These are phyloP conservation scores for Lactarius deliciosus DNA, from an alignment of 768 basidiomycete genomes.

Conservation along the genomic window DNA sequence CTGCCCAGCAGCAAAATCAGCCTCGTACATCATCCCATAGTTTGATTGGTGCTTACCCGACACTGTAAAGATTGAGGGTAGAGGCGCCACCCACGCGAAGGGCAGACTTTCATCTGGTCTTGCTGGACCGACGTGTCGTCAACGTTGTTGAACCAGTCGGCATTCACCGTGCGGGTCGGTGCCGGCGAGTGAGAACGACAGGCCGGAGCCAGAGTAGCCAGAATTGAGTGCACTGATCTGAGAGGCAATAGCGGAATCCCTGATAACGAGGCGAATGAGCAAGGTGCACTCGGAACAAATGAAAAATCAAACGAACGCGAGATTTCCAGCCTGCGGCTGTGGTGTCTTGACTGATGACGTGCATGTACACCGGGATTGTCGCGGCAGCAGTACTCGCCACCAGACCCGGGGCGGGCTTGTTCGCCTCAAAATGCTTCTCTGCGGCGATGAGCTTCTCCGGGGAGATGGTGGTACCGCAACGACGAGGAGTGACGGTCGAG, in stretches of 20 bases:
- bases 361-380: constrained; percentile 43
- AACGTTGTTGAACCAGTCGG: constrained; percentile 49
- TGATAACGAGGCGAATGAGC: constrained; percentile 3
- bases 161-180: constrained; percentile 46
- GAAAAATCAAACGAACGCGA: constrained; percentile 38
- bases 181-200: constrained; percentile 43
- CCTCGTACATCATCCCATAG: background rate
- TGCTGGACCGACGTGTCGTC: constrained; percentile 36
- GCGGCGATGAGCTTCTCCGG: constrained; percentile 38
- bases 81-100: constrained; percentile 44
- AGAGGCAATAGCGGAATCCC: constrained; percentile 40
- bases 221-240: constrained; percentile 46
- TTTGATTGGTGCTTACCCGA: constrained; percentile 40
- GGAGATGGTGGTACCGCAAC: constrained; percentile 33
- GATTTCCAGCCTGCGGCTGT: constrained; percentile 42
- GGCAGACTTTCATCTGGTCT: constrained; percentile 50
- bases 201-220: constrained; percentile 41
- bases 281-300: background rate
- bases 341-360: constrained; percentile 44
- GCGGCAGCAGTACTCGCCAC: constrained; percentile 24
- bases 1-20: constrained; percentile 28
- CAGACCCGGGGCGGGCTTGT: constrained; percentile 34
- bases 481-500: constrained; percentile 12
- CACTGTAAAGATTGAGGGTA: constrained; percentile 52
- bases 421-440: constrained; percentile 44